Evolutionary conservation across 2,329 filamentous ascomycete species (phyloP).

Genomic region (Colletotrichum lindemuthianum): DNA sequence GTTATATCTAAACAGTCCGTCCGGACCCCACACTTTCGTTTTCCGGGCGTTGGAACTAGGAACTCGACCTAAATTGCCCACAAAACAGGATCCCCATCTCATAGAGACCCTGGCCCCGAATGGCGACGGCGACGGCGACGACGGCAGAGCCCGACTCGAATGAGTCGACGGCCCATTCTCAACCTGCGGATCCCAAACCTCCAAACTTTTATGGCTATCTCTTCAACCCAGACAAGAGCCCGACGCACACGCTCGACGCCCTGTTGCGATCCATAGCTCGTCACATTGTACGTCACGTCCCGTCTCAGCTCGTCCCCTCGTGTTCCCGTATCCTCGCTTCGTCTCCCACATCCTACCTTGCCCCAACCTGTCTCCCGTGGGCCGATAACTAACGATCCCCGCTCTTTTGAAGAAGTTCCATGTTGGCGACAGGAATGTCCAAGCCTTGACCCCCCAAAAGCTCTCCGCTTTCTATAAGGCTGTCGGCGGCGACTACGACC

Average conservation of each 20-base stretch:
- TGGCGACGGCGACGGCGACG: conserved; percentile 36
- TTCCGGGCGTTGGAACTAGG: too few relatives aligned
- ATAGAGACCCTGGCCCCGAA: conserved; percentile 31
- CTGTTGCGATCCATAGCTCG: conserved; percentile 74
- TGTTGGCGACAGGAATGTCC: conserved; percentile 66
- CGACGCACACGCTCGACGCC: conserved; percentile 73
- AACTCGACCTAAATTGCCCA: conserved; percentile 1
- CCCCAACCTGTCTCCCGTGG: neutral
- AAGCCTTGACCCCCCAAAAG: conserved; percentile 71
- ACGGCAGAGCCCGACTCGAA: conserved; percentile 36
- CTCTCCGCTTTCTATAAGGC: conserved; percentile 80
- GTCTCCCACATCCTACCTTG: conserved; percentile 22
- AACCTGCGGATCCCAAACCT: conserved; percentile 18
- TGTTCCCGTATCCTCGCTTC: neutral
- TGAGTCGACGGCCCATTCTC: conserved; percentile 28
- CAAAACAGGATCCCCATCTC: conserved; percentile 28
- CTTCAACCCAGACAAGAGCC: conserved; percentile 74
- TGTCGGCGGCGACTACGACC: conserved; percentile 80
- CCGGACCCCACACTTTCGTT: conserved; percentile 22
- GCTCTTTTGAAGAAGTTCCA: conserved; percentile 59
- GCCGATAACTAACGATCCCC: conserved; percentile 28
- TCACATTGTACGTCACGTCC: conserved; percentile 69
- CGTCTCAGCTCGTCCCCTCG: neutral
- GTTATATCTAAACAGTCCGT: conserved; percentile 15
- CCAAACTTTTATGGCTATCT: conserved; percentile 69